Percentiles rank a stretch among this genome's conserved stretches.
These are phyloP conservation scores for Aspergillus avenaceus DNA, from an alignment of 495 filamentous ascomycete genomes.

Conservation along the genomic window DNA sequence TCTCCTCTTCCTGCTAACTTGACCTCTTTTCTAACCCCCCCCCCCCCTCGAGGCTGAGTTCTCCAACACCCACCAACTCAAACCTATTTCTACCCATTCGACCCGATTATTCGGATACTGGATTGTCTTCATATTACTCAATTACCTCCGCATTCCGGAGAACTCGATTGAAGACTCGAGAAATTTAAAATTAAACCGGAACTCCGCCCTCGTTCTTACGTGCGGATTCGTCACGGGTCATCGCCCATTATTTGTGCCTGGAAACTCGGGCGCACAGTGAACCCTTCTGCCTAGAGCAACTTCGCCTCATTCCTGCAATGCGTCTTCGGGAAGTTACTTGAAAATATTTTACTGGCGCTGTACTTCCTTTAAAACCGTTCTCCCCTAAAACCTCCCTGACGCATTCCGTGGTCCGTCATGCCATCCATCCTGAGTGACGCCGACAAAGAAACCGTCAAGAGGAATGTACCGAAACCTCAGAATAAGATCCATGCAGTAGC, in stretches of 20 bases:
- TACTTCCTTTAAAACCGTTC: constrained; percentile 6
- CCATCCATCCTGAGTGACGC: constrained; percentile 84
- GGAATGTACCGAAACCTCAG: constrained; percentile 80
- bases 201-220: too few relatives aligned
- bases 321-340: constrained; percentile 15
- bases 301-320: constrained; percentile 30
- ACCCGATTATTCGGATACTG: not conserved
- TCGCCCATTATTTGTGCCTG: constrained; percentile 13
- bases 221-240: constrained; percentile 6
- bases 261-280: constrained; percentile 3
- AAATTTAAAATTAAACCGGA: too few relatives aligned
- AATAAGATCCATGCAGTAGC: constrained; percentile 96
- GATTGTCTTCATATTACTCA: too few relatives aligned
- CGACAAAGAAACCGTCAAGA: constrained; percentile 90
- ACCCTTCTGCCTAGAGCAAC: constrained; percentile 4
- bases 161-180: not conserved
- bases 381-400: not conserved
- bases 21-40: constrained; percentile 10
- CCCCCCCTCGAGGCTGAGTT: not conserved
- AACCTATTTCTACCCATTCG: constrained; percentile 6
- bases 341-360: constrained; percentile 9
- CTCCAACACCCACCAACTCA: constrained; percentile 9
- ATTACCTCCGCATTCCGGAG: too few relatives aligned
- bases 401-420: constrained; percentile 48
- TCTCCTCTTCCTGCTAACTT: constrained; percentile 11